Evolutionary conservation across 2,329 filamentous ascomycete genomes (phyloP), one percentile per base, ranked within the genome.

Genomic region (Hysterium pulicare): DNA sequence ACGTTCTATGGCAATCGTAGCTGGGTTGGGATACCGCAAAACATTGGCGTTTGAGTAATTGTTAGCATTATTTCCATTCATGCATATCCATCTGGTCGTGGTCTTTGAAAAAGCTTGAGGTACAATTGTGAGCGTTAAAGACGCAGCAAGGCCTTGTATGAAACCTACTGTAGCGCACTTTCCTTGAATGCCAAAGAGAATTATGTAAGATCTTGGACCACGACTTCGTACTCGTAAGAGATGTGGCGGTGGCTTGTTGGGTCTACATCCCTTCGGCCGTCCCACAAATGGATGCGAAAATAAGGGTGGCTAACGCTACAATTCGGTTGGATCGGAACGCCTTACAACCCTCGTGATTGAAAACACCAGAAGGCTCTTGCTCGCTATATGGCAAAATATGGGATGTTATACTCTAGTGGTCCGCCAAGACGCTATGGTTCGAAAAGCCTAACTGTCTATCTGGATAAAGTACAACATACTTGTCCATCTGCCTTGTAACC

Each of bases 401-500:
- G 22, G n/a, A 19, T 19, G 9, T 20, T 9, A 37, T 37, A 37
- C 21, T 22, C 10, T 20, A 38, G 41, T 33, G 28, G 38, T 33
- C 17, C 42, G 33, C 41, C 41, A 40, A 40, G 22, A 21, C 21
- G n/a, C 15, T 17, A 22, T 28, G 8, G 33, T 37, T 10, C 17
- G 19, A 19, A 16, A 7, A 30, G 5, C 8, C 15, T 28, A 28
- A 13, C 24, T 22, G 26, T 13, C 19, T 31, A 33, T 48, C 36
- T 51, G 48, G 48, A 45, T 51, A 49, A 49, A 43, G 28, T 43
- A 24, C 17, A 23, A 11, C 38, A 16, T 39, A 21, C 15, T n/a
- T n/a, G 47, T 35, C 33, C 40, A 45, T 47, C 41, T 43, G 42
- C 49, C 47, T 47, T 40, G 41, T n/a, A 21, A 42, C 47, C 49